These are phyloP conservation scores for Lindgomyces ingoldianus DNA, from an alignment of 495 filamentous ascomycete genomes.

Conservation along the genomic window DNA sequence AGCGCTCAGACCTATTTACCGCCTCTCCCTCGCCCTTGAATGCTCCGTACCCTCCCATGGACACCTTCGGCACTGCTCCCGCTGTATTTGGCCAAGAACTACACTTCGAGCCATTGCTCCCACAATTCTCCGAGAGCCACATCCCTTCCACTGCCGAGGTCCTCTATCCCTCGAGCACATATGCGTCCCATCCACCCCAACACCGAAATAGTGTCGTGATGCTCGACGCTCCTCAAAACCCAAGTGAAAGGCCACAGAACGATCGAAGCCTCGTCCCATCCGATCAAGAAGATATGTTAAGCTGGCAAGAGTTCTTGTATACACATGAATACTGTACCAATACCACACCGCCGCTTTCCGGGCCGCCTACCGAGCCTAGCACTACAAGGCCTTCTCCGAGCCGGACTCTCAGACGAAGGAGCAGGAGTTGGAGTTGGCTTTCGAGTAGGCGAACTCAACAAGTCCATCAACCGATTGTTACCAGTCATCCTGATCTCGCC, in stretches of 20 bases:
- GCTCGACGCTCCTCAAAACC: not conserved
- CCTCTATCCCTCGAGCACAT: not conserved
- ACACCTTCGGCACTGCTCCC: not conserved
- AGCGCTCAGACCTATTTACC: not conserved
- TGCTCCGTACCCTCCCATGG: not conserved
- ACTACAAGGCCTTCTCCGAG: not conserved
- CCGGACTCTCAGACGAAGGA: not conserved
- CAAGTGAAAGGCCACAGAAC: not conserved
- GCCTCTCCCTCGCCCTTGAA: not conserved
- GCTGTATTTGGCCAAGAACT: not conserved
- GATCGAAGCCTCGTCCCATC: not conserved
- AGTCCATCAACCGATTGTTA: not conserved
- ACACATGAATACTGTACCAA: not conserved
- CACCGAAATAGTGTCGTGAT: slow-evolving; percentile 8
- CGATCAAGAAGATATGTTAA: not conserved
- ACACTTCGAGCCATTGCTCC: not conserved
- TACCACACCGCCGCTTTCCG: not conserved
- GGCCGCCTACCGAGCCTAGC: too few species aligned
- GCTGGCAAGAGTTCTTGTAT: slow-evolving; percentile 1
- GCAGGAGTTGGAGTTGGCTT: not conserved
- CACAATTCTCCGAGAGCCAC: not conserved
- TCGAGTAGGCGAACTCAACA: not conserved
- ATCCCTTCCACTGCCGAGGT: not conserved
- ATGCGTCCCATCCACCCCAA: not conserved
- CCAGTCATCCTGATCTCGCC: not conserved